Evolutionary conservation across 1,284 basidiomycete species (phyloP).

Genomic region (Ustilago sp.): DNA sequence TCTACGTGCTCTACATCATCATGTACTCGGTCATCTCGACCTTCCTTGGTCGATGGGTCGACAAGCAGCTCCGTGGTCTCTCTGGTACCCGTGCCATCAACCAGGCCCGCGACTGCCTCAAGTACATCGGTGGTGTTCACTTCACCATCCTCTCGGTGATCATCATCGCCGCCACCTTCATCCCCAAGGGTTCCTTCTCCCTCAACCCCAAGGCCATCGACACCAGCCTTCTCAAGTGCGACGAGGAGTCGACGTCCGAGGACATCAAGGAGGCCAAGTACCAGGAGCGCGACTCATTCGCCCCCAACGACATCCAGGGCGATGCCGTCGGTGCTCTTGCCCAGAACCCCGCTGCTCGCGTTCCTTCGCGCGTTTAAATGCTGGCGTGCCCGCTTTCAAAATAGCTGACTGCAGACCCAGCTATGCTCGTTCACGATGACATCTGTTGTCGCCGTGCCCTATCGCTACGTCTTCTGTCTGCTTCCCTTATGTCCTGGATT

Average conservation of each 20-base stretch:
- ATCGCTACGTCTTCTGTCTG: neutral
- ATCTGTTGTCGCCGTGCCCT: neutral
- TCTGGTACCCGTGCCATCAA: slow-evolving; percentile 43
- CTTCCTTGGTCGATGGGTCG: slow-evolving; percentile 70
- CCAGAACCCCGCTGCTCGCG: slow-evolving; percentile 49
- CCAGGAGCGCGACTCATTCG: slow-evolving; percentile 49
- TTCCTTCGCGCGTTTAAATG: slow-evolving; percentile 19
- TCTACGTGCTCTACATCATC: slow-evolving; percentile 58
- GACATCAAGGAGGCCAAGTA: slow-evolving; percentile 47
- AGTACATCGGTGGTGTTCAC: slow-evolving; percentile 66
- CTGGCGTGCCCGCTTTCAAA: neutral
- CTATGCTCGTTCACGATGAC: neutral
- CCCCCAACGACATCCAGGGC: slow-evolving; percentile 39
- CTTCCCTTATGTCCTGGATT: slow-evolving; percentile 3
- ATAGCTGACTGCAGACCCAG: neutral
- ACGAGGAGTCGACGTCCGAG: slow-evolving; percentile 51
- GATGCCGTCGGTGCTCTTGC: slow-evolving; percentile 49
- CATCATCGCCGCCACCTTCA: slow-evolving; percentile 68
- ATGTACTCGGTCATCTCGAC: slow-evolving; percentile 69
- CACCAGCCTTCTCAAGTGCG: slow-evolving; percentile 33
- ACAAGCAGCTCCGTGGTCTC: slow-evolving; percentile 51
- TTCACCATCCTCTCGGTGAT: slow-evolving; percentile 69
- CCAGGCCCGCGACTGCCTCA: slow-evolving; percentile 57
- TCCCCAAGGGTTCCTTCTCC: slow-evolving; percentile 67
- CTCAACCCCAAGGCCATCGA: slow-evolving; percentile 69